Base-by-base conservation (phyloP, 805 yeast species). In the Wickerhamiella siamensis region DNA sequence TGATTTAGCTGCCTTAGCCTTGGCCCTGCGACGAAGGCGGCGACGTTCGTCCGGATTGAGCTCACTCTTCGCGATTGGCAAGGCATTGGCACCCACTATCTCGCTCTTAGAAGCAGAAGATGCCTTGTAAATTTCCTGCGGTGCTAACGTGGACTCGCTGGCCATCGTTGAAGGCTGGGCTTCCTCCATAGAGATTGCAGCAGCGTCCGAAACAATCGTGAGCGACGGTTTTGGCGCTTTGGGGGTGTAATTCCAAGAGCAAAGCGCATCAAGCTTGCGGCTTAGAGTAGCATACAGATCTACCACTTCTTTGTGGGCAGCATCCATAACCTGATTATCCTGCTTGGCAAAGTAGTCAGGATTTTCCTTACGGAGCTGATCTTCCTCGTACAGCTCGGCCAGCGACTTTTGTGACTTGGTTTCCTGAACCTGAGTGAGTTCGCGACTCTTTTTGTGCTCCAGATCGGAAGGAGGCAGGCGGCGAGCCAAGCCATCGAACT, bases 191-290 rank as follows among this genome's bases (percentile, higher is more conserved):
- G 79, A 56, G 39, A 91, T 79, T 2, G 94, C 72, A 4, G 94
- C 78, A 0, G 82, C 70, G 43, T 87, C 80, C 31, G 86, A 83
- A 57, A 80, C 83, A 55, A 91, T 77, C 44, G 82, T 86, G 47
- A 88, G 64, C 18, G 78, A 64, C 52, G 83, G 80, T 58, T 82
- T 78, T 31, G 82, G 75, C 15, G 95, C 94, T 60, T 80, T 83
- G 40, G 98, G 98, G 46, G 86, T 72, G 65, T 80, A 91, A 58
- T 86, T 93, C 48, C 95, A 94, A n/a, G 96, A 86, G 39, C 93
- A 76, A 43, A 88, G 67, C 4, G 95, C 77, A 60, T 91, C 97
- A 39, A 88, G 71, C 51, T 79, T 80, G 54, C 79, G 76, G 38
- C 71, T 69, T 29, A 88, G 65, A 10, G 65, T 65, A 36, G 70